A percentile compares a stretch with the other conserved stretches of the same genome.
phyloP scores from a whole-genome alignment of 495 filamentous ascomycete genomes.

The Pyronema omphalodes region DNA sequence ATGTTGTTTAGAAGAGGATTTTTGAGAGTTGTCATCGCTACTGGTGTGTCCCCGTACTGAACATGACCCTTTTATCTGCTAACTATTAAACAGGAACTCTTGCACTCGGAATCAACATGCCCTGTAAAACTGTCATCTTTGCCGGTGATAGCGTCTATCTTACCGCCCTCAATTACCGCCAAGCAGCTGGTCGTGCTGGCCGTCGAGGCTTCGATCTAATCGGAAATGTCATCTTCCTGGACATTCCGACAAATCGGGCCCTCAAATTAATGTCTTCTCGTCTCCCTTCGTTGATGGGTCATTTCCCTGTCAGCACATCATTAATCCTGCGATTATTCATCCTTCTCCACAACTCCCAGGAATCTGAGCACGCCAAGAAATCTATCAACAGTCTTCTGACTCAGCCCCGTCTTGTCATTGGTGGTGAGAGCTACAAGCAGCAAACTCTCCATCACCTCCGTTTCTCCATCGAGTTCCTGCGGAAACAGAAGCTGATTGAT shows the following conservation, averaged over 20 bases:
- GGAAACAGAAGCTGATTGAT: conserved; percentile 45
- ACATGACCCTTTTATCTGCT: not conserved
- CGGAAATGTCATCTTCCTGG: conserved; percentile 63
- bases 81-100: conserved; percentile 30
- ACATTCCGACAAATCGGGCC: conserved; percentile 35
- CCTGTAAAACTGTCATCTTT: conserved; percentile 65
- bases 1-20: conserved; percentile 58
- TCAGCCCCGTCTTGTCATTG: conserved; percentile 49
- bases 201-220: conserved; percentile 64
- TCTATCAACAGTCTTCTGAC: conserved; percentile 48
- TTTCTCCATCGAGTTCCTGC: conserved; percentile 65
- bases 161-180: conserved; percentile 56
- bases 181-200: conserved; percentile 58
- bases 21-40: conserved; percentile 55
- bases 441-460: conserved; percentile 55
- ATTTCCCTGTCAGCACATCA: conserved; percentile 60
- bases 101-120: conserved; percentile 68
- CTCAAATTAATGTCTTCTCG: conserved; percentile 48
- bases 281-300: conserved; percentile 53
- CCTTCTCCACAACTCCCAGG: conserved; percentile 44
- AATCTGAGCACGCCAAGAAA: conserved; percentile 39
- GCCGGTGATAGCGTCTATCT: conserved; percentile 51
- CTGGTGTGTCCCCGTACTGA: conserved; percentile 28
- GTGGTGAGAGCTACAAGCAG: conserved; percentile 39
- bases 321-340: conserved; percentile 50